A percentile compares a stretch with the other conserved stretches of the same genome.
These are phyloP conservation scores for Apophysomyces elegans DNA, from an alignment of 371 early-diverging fungal species.

Conservation along the genomic window DNA sequence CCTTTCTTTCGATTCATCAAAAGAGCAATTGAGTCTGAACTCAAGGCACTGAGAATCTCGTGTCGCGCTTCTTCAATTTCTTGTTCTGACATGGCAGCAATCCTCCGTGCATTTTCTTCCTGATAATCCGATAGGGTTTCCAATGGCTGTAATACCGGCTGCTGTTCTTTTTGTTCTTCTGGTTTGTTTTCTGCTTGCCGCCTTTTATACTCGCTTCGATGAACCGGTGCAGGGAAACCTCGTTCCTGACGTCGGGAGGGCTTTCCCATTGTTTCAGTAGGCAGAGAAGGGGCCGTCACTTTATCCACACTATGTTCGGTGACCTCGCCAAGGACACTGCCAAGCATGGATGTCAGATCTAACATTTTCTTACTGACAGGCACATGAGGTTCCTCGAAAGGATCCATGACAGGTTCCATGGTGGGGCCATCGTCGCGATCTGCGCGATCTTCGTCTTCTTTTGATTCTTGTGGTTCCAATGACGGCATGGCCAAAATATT, in stretches of 20 bases:
- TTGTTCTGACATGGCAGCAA: conserved; percentile 61
- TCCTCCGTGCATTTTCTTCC: conserved; percentile 59
- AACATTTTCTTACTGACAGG: conserved; percentile 47
- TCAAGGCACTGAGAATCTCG: conserved; percentile 61
- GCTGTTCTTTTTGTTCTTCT: conserved; percentile 19
- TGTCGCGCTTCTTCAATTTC: conserved; percentile 65
- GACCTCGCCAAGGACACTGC: conserved; percentile 53
- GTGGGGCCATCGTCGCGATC: too few relatives aligned
- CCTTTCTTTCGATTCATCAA: conserved; percentile 34
- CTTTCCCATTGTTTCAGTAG: conserved; percentile 15
- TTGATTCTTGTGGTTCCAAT: conserved; percentile 20
- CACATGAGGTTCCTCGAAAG: conserved; percentile 33
- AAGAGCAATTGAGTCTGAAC: conserved; percentile 56
- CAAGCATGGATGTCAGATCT: conserved; percentile 52
- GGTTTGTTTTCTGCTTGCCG: conserved; percentile 13
- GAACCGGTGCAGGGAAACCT: conserved; percentile 64
- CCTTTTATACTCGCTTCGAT: conserved; percentile 53
- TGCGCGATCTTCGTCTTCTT: background rate
- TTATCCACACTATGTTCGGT: conserved; percentile 45
- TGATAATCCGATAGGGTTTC: conserved; percentile 38
- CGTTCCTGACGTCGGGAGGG: conserved; percentile 30
- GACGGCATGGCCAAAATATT: conserved; percentile 17
- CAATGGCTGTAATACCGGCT: conserved; percentile 22
- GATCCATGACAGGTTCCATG: conserved; percentile 34
- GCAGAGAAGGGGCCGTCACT: conserved; percentile 30